These are phyloP conservation scores for Zygotorulaspora mrakii DNA, from an alignment of 1,139 yeast genomes.

Conservation along the genomic window DNA sequence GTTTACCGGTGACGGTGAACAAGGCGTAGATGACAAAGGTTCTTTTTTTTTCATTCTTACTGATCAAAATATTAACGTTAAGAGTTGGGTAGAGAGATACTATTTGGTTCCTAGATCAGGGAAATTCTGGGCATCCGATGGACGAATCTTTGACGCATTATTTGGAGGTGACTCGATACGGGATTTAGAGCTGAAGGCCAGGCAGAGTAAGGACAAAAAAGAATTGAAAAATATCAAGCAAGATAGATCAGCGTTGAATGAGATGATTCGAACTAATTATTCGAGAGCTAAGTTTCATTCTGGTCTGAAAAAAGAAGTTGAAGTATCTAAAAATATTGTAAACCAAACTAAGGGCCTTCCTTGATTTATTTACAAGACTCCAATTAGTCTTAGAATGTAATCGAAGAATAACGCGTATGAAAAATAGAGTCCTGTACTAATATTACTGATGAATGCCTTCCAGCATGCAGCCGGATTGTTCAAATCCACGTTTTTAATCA, in stretches of 20 bases:
- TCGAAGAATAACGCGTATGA: conserved; percentile 76
- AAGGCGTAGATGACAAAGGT: conserved; percentile 34
- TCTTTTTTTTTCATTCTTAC: conserved; percentile 29
- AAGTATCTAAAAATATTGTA: conserved; percentile 13
- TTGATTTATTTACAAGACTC: conserved; percentile 21
- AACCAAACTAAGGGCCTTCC: conserved; percentile 1
- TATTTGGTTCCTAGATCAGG: conserved; percentile 35
- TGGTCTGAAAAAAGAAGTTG: conserved; percentile 5
- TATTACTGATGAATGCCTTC: conserved; percentile 71
- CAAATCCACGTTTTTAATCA: conserved; percentile 69
- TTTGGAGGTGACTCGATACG: conserved; percentile 28
- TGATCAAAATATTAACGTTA: conserved; percentile 17
- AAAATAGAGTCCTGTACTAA: conserved; percentile 73
- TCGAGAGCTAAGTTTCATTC: conserved; percentile 21
- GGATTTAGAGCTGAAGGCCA: conserved; percentile 16
- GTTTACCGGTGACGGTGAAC: conserved; percentile 33
- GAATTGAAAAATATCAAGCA: conserved; percentile 12
- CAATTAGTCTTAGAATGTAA: conserved; percentile 48
- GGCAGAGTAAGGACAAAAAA: conserved; percentile 5
- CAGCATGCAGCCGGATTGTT: conserved; percentile 81
- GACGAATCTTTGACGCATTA: conserved; percentile 32
- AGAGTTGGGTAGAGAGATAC: conserved; percentile 21
- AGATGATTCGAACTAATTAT: conserved; percentile 18
- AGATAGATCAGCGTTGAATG: conserved; percentile 14
- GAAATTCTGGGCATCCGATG: conserved; percentile 30